phyloP scores from a whole-genome alignment of 2,329 filamentous ascomycete species.

The Triangularia verruculosa region DNA sequence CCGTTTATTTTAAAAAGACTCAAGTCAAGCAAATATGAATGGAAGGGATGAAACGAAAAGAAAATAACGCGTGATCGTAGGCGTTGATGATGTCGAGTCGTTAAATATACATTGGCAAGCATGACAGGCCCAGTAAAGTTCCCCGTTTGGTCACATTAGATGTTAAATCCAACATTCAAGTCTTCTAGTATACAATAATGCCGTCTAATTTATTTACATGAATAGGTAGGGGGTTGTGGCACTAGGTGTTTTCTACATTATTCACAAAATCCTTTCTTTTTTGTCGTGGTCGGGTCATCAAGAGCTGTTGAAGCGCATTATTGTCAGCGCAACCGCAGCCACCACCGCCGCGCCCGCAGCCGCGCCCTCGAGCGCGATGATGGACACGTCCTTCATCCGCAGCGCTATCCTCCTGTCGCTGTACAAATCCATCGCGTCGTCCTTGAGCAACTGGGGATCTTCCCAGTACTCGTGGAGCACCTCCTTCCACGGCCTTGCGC shows the following conservation, averaged over 20 bases:
- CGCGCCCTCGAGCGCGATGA: slow-evolving; percentile 66
- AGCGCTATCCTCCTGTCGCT: slow-evolving; percentile 63
- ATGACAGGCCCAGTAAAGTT: background rate
- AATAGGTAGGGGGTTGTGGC: background rate
- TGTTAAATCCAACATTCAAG: background rate
- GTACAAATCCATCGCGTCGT: slow-evolving; percentile 55
- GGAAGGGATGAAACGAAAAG: background rate
- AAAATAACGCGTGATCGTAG: too few species aligned
- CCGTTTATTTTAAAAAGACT: background rate
- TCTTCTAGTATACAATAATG: background rate
- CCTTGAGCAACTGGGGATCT: slow-evolving; percentile 46
- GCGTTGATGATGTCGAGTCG: too few species aligned
- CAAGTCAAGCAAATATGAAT: background rate
- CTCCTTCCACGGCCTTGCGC: slow-evolving; percentile 41
- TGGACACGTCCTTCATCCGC: slow-evolving; percentile 66
- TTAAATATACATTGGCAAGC: too few species aligned
- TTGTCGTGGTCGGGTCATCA: background rate
- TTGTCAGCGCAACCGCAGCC: slow-evolving; percentile 50
- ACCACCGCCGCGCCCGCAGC: slow-evolving; percentile 62
- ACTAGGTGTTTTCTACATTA: background rate
- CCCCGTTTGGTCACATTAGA: background rate
- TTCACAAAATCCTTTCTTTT: background rate
- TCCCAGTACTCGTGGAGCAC: slow-evolving; percentile 32
- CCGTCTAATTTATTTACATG: background rate
- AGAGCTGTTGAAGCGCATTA: slow-evolving; percentile 38